Conservation (phyloP, 805 yeast species). For the Starmerella stigmatis region DNA sequence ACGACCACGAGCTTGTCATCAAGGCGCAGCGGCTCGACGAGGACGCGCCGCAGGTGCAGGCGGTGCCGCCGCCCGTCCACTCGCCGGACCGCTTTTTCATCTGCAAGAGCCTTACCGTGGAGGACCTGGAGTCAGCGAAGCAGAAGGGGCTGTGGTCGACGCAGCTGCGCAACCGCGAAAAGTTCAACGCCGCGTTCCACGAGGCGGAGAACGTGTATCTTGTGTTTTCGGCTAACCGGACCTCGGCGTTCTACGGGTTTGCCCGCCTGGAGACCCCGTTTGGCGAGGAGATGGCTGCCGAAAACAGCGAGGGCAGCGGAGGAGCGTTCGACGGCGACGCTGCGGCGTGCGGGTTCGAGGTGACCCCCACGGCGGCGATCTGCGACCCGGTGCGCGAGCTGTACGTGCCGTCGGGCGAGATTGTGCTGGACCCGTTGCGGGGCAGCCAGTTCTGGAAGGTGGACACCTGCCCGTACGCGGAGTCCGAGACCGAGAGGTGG, state of each 20-base stretch:
- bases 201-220: constrained; percentile 31
- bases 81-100: constrained; percentile 31
- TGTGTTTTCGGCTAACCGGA: constrained; percentile 35
- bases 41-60: not conserved
- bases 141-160: constrained; percentile 33
- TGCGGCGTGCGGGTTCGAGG: constrained; percentile 1
- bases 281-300: constrained; percentile 10
- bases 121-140: constrained; percentile 32
- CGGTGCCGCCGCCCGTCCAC: constrained; percentile 6
- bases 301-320: not conserved
- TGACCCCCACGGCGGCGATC: constrained; percentile 9
- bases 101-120: constrained; percentile 34
- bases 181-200: constrained; percentile 32
- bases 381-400: constrained; percentile 14
- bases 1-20: constrained; percentile 31
- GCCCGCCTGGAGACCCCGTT: constrained; percentile 33
- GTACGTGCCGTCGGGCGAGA: constrained; percentile 29
- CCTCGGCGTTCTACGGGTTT: constrained; percentile 34
- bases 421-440: constrained; percentile 30
- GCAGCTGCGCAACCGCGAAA: constrained; percentile 34
- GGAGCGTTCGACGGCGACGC: not conserved
- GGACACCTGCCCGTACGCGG: constrained; percentile 20
- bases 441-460: constrained; percentile 36
- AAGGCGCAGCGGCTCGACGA: constrained; percentile 20
- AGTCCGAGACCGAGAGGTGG: constrained; percentile 27